These are phyloP conservation scores for Alternaria arbusti DNA, from an alignment of 2,329 filamentous ascomycete genomes.

Conservation along the genomic window DNA sequence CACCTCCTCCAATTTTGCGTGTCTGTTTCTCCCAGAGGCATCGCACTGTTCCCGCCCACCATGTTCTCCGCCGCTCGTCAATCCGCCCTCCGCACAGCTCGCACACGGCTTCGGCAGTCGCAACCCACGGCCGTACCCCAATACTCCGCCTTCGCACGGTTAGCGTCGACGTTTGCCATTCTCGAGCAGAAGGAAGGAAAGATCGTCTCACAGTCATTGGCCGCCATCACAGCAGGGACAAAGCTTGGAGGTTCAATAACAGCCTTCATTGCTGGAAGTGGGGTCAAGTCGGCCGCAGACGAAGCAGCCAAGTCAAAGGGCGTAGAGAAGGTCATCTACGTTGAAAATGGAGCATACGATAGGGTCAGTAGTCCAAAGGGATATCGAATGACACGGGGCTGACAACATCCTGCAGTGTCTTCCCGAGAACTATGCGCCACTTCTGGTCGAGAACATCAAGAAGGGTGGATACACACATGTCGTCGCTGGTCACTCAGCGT, in stretches of 20 bases:
- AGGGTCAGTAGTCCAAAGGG: conserved; percentile 63
- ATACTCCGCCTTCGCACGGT: conserved; percentile 66
- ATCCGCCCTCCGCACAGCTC: conserved; percentile 46
- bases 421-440: conserved; percentile 90
- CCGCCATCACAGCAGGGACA: conserved; percentile 83
- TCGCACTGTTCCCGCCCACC: conserved; percentile 8
- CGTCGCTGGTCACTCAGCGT: conserved; percentile 88
- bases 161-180: conserved; percentile 87
- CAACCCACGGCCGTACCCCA: conserved; percentile 47
- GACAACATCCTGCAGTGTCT: conserved; percentile 64
- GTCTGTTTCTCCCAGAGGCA: background rate
- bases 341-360: conserved; percentile 90
- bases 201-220: conserved; percentile 81
- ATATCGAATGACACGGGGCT: background rate
- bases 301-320: conserved; percentile 89
- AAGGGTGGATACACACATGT: conserved; percentile 93
- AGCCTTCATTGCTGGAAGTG: conserved; percentile 83
- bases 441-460: conserved; percentile 95
- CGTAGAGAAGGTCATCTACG: conserved; percentile 86
- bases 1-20: background rate
- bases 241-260: conserved; percentile 86
- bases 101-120: conserved; percentile 53
- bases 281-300: conserved; percentile 76
- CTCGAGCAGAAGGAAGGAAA: conserved; percentile 92
- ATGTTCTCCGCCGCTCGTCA: conserved; percentile 48